These are phyloP conservation scores for Mortierella sp. DNA, from an alignment of 371 early-diverging fungal genomes.

Conservation along the genomic window DNA sequence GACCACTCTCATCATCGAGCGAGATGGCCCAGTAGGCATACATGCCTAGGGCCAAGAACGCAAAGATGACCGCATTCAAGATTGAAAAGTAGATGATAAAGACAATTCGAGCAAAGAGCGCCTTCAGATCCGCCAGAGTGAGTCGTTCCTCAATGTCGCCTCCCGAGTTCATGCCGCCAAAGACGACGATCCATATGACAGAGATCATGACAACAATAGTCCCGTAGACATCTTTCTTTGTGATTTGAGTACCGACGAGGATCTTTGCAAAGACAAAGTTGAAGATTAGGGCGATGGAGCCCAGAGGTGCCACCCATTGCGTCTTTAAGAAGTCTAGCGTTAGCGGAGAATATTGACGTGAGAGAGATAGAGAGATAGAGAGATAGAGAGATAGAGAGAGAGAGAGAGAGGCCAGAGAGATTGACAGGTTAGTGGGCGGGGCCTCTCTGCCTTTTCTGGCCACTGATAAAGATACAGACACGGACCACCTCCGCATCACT, in stretches of 20 bases:
- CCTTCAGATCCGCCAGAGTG: conserved; percentile 66
- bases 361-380: conserved; percentile 1
- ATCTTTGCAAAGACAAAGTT: conserved; percentile 78
- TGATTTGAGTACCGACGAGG: conserved; percentile 74
- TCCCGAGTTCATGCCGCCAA: conserved; percentile 74
- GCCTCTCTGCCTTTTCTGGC: neutral
- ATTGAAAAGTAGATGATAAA: conserved; percentile 76
- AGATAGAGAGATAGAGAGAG: conserved; percentile 3
- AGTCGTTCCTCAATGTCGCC: conserved; percentile 67
- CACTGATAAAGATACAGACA: no score
- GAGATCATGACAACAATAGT: conserved; percentile 73
- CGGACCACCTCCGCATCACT: no score
- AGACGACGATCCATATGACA: conserved; percentile 74
- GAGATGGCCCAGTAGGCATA: conserved; percentile 68
- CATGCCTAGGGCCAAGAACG: conserved; percentile 61
- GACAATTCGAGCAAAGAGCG: conserved; percentile 63
- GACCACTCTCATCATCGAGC: conserved; percentile 48
- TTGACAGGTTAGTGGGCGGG: neutral
- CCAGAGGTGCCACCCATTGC: conserved; percentile 81
- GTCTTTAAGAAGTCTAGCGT: conserved; percentile 75
- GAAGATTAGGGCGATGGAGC: conserved; percentile 76
- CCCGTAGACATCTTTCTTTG: conserved; percentile 70
- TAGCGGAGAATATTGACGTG: no score
- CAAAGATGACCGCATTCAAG: conserved; percentile 64
- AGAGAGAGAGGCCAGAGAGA: conserved; percentile 4